Base-by-base conservation (phyloP, 164 flowering plant species). In the Vitis riparia region DNA sequence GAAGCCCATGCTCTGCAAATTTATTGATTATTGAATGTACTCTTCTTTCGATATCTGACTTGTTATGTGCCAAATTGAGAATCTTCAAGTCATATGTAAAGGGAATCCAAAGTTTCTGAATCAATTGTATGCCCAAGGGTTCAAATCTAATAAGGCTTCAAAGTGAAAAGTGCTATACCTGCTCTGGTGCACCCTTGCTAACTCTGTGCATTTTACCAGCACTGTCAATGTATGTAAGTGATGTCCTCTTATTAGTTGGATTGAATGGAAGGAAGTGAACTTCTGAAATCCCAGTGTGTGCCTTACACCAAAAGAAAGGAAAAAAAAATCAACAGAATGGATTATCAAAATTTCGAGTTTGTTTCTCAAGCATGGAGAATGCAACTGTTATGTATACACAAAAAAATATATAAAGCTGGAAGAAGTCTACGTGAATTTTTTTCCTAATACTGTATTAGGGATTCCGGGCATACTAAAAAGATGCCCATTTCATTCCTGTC, bases 131-230 rank as follows among this genome's bases (percentile, higher is more conserved):
- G 44, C 11, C 9, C 23, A 53, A 59, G 44, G 13, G n/a, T 1
- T 44, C 29, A 62, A 60, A 47, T 19, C 3, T 23, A 23, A n/a
- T 1, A 23, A 23, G 27, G 27, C 27, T 23, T 23, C 27, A 23
- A 23, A 23, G 27, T 23, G 27, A 23, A 23, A 23, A 23, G 27
- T 7, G 37, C 6, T n/a, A 1, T 55, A 76, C 77, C 82, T 79
- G 82, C 69, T 79, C 82, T 6, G 82, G 82, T 67, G 82, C 82
- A 27, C 82, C 79, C 70, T 79, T 79, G 82, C 79, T 79, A 7
- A 68, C 79, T 56, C 82, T 76, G n/a, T 76, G 75, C 82, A 63
- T 62, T 13, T 76, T 76, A 29, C 79, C 82, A 47, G 51, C 68
- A 19, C 68, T 53, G 57, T 79, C 82, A 29, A 67, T 29, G 60